Percentiles rank a stretch among this genome's conserved stretches.
Conservation (phyloP, 2,329 filamentous ascomycete genomes). For the Microcyclospora pomicola region DNA sequence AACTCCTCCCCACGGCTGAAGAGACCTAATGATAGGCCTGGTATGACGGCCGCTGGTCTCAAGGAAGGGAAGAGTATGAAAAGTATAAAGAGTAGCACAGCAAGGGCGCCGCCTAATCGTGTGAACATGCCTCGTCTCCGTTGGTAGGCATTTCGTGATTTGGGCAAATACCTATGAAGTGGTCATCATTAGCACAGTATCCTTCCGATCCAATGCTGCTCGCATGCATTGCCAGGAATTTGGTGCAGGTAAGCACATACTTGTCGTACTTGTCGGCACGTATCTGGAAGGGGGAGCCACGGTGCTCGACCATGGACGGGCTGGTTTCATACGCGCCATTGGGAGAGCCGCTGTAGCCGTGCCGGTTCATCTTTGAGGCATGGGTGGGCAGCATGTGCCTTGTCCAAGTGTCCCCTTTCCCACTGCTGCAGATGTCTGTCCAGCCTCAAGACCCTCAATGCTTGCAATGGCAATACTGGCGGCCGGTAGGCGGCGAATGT, state of each 20-base stretch:
- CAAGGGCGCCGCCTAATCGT: constrained; percentile 47
- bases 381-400: constrained; percentile 47
- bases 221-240: not conserved
- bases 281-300: constrained; percentile 57
- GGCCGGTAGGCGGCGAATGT: too few relatives aligned
- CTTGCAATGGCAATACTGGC: too few relatives aligned
- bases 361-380: constrained; percentile 69
- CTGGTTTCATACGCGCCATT: constrained; percentile 24
- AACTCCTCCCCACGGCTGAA: constrained; percentile 51
- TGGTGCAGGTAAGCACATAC: constrained; percentile 4
- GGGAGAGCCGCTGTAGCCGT: constrained; percentile 59
- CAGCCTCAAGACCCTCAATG: too few relatives aligned
- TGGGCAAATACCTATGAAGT: constrained; percentile 72
- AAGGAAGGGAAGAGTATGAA: constrained; percentile 67
- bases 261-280: constrained; percentile 65
- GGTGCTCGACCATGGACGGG: constrained; percentile 7
- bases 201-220: not conserved
- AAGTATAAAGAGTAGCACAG: constrained; percentile 45
- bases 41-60: constrained; percentile 43
- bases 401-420: not conserved
- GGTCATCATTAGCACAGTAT: constrained; percentile 1
- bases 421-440: too few relatives aligned
- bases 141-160: constrained; percentile 49
- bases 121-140: constrained; percentile 60
- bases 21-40: constrained; percentile 54